phyloP scores from a whole-genome alignment of 1,284 basidiomycete genomes.

The Hypsizygus ulmarius region DNA sequence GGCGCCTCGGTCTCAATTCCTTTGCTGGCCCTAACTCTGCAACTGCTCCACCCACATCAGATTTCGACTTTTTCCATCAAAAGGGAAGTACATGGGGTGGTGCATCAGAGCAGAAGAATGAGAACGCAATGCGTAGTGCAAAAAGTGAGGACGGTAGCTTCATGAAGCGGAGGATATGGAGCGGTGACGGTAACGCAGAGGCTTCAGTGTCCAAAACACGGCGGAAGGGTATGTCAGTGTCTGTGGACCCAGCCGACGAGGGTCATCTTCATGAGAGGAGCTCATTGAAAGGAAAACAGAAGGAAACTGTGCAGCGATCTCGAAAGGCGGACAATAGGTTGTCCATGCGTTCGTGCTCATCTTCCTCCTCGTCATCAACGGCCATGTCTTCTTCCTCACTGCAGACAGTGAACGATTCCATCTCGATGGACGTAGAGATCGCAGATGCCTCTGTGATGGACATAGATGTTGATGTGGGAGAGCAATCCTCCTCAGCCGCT shows the following conservation, averaged over 20 bases:
- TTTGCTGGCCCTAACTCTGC: no score
- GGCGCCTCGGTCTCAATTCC: no score
- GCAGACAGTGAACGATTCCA: conserved; percentile 6
- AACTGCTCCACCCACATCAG: no score
- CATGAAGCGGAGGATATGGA: no score
- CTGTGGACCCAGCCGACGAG: background rate
- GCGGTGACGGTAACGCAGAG: no score
- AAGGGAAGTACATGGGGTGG: no score
- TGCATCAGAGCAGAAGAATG: no score
- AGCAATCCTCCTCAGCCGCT: background rate
- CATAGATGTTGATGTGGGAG: background rate
- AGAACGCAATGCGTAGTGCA: no score
- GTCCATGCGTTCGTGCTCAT: background rate
- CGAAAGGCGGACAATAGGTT: background rate
- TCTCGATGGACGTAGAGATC: conserved; percentile 9
- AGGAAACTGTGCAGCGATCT: background rate
- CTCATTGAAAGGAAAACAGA: conserved; percentile 9
- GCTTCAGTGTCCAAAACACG: background rate
- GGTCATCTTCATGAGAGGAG: background rate
- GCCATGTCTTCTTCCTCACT: conserved; percentile 1
- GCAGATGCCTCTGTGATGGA: background rate
- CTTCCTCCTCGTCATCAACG: conserved; percentile 9
- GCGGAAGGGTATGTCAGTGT: conserved; percentile 1
- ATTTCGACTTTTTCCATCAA: no score
- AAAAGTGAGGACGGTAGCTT: no score